Conservation (phyloP, 495 filamentous ascomycete genomes). For the Aspergillus sclerotiicarbonarius region DNA sequence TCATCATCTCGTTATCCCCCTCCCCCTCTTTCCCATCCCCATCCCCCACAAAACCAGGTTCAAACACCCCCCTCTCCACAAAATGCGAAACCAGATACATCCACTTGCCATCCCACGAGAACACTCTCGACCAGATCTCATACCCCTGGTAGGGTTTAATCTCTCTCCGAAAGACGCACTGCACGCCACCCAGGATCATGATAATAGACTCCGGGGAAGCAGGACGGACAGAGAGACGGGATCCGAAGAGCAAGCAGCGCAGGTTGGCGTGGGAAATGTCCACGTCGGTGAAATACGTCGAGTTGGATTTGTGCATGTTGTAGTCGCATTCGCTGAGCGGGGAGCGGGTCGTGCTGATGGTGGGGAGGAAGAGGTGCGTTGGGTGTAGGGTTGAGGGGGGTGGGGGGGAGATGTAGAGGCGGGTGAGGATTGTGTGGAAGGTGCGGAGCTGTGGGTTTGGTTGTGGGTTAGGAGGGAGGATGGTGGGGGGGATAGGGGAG, state of each 20-base stretch:
- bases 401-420: background rate
- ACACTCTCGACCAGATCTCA: conserved; percentile 70
- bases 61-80: conserved; percentile 49
- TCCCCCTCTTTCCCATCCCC: background rate
- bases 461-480: background rate
- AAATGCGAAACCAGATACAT: conserved; percentile 64
- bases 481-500: background rate
- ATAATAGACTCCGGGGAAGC: conserved; percentile 20
- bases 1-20: background rate
- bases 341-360: background rate
- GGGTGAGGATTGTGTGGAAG: background rate
- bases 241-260: conserved; percentile 53
- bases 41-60: background rate
- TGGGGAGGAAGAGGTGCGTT: background rate
- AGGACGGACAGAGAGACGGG: conserved; percentile 27
- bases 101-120: conserved; percentile 74
- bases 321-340: conserved; percentile 45
- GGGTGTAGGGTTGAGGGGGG: background rate
- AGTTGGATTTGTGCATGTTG: conserved; percentile 67
- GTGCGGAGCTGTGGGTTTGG: background rate
- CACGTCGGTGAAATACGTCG: conserved; percentile 78
- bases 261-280: conserved; percentile 70
- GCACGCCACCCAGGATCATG: conserved; percentile 58
- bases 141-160: conserved; percentile 65
- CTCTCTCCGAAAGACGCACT: conserved; percentile 66